Conservation (phyloP, 305 asterid species). For the Plantago coronopus region DNA sequence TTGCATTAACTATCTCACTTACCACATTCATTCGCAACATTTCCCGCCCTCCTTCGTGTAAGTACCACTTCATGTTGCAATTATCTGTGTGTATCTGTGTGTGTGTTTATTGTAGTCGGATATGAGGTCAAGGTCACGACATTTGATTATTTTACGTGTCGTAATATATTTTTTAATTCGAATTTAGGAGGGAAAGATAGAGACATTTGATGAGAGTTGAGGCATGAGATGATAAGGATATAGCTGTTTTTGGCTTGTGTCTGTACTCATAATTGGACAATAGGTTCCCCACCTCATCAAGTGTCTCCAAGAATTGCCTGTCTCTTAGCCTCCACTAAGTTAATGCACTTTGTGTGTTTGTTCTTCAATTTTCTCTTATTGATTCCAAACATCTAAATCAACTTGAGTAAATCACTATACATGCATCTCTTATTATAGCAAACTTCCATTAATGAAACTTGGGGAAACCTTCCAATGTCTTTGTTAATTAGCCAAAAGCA, state of each 20-base stretch:
- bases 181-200: conserved; percentile 4
- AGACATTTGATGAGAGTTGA: conserved; percentile 21
- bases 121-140: no score
- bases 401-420: conserved; percentile 17
- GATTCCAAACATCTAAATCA: conserved; percentile 3
- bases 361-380: conserved; percentile 21
- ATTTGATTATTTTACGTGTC: neutral
- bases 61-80: no score
- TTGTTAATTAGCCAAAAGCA: conserved; percentile 6
- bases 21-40: neutral
- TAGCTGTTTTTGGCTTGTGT: conserved; percentile 38
- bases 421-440: conserved; percentile 1
- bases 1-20: neutral
- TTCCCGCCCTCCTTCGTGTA: neutral
- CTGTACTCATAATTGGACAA: conserved; percentile 32
- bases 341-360: conserved; percentile 34
- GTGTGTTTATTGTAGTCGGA: no score
- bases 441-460: neutral
- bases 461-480: conserved; percentile 3
- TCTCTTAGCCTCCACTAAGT: conserved; percentile 39
- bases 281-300: conserved; percentile 43
- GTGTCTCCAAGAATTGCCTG: conserved; percentile 53
- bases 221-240: conserved; percentile 36
- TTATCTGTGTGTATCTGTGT: no score
- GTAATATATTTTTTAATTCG: neutral